Conservation (phyloP, 805 yeast genomes). For the Lipomyces kockii region DNA sequence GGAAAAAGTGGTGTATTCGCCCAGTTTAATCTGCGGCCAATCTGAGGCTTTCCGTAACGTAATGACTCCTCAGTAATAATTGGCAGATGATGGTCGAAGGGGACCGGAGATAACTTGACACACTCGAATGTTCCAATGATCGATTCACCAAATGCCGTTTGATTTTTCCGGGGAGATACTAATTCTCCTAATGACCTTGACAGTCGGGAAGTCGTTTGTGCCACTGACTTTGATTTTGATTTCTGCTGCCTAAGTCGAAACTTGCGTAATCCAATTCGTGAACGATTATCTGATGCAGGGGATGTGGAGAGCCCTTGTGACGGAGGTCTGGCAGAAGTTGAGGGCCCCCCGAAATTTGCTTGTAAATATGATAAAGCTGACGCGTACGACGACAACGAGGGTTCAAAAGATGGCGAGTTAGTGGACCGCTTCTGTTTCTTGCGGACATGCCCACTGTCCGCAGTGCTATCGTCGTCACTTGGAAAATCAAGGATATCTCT, state of each 20-base stretch:
- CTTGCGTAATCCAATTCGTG: not conserved
- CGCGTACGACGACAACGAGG: not conserved
- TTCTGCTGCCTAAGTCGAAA: not conserved
- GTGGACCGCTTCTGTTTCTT: not conserved
- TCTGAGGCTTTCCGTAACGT: not conserved
- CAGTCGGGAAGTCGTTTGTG: not conserved
- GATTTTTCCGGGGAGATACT: not conserved
- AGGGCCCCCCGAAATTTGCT: not conserved
- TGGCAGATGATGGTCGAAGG: not conserved
- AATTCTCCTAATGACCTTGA: not conserved
- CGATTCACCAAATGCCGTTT: conserved; percentile 2
- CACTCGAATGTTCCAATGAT: not conserved
- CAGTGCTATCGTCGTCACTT: conserved; percentile 9
- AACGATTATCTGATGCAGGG: not conserved
- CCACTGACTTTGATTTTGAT: not conserved
- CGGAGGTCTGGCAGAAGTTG: not conserved
- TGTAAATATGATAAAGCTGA: not conserved
- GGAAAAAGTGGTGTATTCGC: not conserved
- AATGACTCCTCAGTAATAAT: not conserved
- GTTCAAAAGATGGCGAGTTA: not conserved
- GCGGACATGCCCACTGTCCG: not conserved
- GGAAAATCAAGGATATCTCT: conserved; percentile 5
- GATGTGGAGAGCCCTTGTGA: not conserved
- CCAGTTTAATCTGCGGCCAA: not conserved
- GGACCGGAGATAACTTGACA: not conserved